Evolutionary conservation across 495 filamentous ascomycete species (phyloP).

Genomic region (Cryomyces minteri): DNA sequence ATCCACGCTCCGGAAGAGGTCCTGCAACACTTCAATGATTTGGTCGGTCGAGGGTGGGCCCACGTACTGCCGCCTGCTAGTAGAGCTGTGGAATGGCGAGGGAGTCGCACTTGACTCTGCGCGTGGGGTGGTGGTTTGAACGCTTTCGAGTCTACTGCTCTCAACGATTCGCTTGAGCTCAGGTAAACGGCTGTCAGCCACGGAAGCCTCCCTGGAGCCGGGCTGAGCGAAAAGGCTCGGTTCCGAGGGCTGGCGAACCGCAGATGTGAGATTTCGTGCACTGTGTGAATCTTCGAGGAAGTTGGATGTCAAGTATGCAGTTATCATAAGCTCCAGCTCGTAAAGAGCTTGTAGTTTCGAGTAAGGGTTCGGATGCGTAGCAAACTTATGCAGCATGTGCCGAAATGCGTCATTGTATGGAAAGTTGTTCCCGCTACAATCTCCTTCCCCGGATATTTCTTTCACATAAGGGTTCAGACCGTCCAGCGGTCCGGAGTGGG

Average conservation of each 20-base stretch:
- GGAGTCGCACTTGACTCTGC: not conserved
- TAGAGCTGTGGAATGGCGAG: not conserved
- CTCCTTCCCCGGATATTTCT: conserved; percentile 16
- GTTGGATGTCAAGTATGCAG: conserved; percentile 48
- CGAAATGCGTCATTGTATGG: conserved; percentile 43
- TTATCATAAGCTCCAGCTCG: conserved; percentile 64
- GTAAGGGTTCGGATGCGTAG: conserved; percentile 75
- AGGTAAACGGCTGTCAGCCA: conserved; percentile 5
- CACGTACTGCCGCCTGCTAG: not conserved
- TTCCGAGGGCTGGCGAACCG: conserved; percentile 18
- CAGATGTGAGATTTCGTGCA: conserved; percentile 12
- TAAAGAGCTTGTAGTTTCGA: conserved; percentile 69
- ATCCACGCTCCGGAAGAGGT: conserved; percentile 56
- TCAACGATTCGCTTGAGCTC: too few species aligned
- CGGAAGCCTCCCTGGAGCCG: conserved; percentile 15
- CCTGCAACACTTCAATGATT: conserved; percentile 62
- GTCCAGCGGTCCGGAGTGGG: too few species aligned
- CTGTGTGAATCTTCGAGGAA: conserved; percentile 4
- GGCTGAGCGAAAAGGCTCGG: conserved; percentile 17
- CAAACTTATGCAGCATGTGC: conserved; percentile 68
- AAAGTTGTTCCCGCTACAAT: conserved; percentile 19
- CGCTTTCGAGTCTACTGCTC: conserved; percentile 35
- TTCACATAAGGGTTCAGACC: too few species aligned
- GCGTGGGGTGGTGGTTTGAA: conserved; percentile 17
- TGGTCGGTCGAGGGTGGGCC: conserved; percentile 37